Conservation (phyloP, 129 eudicot species). For the Scalesia atractyloides region DNA sequence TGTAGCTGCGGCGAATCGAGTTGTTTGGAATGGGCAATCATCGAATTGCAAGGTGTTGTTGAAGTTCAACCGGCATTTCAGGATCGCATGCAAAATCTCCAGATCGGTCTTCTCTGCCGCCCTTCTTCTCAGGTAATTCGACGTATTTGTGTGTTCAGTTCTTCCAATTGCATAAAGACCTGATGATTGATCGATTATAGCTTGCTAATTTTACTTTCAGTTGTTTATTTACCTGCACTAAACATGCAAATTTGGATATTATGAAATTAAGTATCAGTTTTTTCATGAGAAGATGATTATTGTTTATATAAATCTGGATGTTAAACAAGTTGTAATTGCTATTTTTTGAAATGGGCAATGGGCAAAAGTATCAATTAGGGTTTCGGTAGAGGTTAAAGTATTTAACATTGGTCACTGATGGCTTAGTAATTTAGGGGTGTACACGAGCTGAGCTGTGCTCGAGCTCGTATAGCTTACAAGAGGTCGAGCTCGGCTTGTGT, state of each 20-base stretch:
- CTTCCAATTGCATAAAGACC: background rate
- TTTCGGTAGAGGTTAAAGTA: too few relatives aligned
- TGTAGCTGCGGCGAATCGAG: constrained; percentile 78
- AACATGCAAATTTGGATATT: background rate
- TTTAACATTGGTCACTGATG: too few relatives aligned
- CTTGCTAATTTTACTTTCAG: constrained; percentile 13
- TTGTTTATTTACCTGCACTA: background rate
- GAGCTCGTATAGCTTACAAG: too few relatives aligned
- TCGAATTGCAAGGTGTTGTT: constrained; percentile 85
- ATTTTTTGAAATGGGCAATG: background rate
- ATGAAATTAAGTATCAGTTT: background rate
- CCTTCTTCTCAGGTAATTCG: constrained; percentile 77
- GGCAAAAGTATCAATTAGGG: too few relatives aligned
- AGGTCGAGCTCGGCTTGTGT: too few relatives aligned
- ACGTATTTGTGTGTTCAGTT: background rate
- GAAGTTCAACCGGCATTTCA: constrained; percentile 73
- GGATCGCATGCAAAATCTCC: constrained; percentile 58
- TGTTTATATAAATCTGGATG: too few relatives aligned
- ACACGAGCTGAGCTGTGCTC: too few relatives aligned
- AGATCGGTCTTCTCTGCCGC: constrained; percentile 88
- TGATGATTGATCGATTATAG: background rate
- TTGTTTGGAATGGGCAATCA: constrained; percentile 94
- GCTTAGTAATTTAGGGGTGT: too few relatives aligned
- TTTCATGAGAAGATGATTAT: background rate
- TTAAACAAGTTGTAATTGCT: background rate